These are phyloP conservation scores for Thamnidium elegans DNA, from an alignment of 192 early-diverging fungal species.

Conservation along the genomic window DNA sequence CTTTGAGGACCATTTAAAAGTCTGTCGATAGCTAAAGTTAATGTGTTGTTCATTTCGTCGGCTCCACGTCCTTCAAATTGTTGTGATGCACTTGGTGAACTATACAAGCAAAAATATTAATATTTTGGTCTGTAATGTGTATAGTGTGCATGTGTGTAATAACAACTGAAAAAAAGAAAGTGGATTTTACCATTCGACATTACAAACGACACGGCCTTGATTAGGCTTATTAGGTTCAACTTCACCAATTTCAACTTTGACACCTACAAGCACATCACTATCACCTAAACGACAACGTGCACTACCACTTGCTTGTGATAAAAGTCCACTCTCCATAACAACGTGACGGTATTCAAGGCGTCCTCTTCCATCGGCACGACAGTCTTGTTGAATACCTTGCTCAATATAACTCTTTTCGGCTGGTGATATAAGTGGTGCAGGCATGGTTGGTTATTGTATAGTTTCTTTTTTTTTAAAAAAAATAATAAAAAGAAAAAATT, in stretches of 20 bases:
- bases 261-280: conserved; percentile 90
- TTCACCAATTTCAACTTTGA: conserved; percentile 89
- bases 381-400: conserved; percentile 71
- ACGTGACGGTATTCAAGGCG: conserved; percentile 75
- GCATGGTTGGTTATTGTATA: conserved; percentile 12
- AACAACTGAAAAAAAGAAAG: background rate
- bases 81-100: conserved; percentile 79
- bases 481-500: too few relatives aligned
- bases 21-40: conserved; percentile 79
- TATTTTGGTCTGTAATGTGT: background rate
- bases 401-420: conserved; percentile 83
- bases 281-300: conserved; percentile 77
- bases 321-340: conserved; percentile 79
- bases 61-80: conserved; percentile 76
- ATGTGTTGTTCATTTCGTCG: conserved; percentile 82
- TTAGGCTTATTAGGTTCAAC: conserved; percentile 60
- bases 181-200: conserved; percentile 80
- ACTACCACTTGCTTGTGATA: conserved; percentile 89
- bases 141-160: background rate
- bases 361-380: conserved; percentile 87
- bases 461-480: too few relatives aligned
- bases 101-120: conserved; percentile 19
- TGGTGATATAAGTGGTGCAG: conserved; percentile 58
- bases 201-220: conserved; percentile 73
- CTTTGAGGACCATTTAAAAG: conserved; percentile 77